Evolutionary conservation across 805 yeast genomes (phyloP).

Genomic region (Isabelozyma gotoi): DNA sequence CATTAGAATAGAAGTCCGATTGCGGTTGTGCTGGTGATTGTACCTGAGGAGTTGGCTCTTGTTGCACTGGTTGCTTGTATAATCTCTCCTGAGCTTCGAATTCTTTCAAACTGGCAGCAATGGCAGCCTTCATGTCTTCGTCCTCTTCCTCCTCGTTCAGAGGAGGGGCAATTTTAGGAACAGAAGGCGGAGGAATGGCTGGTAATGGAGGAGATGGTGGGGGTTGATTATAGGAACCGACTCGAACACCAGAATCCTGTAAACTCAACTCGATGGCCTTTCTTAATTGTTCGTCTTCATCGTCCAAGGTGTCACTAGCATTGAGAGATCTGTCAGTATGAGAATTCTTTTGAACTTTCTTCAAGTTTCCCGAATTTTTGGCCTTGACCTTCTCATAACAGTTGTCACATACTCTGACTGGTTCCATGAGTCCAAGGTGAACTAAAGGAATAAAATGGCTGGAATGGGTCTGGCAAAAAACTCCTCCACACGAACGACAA

Average conservation of each 20-base stretch:
- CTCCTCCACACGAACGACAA: slow-evolving; percentile 97
- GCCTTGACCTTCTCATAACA: slow-evolving; percentile 64
- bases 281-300: slow-evolving; percentile 74
- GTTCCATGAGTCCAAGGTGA: slow-evolving; percentile 79
- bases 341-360: slow-evolving; percentile 5
- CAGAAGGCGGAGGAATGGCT: slow-evolving; percentile 8
- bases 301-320: slow-evolving; percentile 28
- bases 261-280: slow-evolving; percentile 79
- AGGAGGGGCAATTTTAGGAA: slow-evolving; percentile 2
- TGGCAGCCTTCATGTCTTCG: slow-evolving; percentile 89
- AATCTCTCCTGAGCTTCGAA: slow-evolving; percentile 36
- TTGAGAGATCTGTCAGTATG: not conserved
- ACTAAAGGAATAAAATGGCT: slow-evolving; percentile 69
- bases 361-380: slow-evolving; percentile 20
- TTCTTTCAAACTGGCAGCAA: slow-evolving; percentile 85
- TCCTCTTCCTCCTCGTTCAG: slow-evolving; percentile 50
- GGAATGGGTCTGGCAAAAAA: slow-evolving; percentile 85
- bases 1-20: slow-evolving; percentile 27
- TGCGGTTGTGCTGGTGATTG: not conserved
- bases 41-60: slow-evolving; percentile 10
- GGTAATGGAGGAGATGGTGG: slow-evolving; percentile 9
- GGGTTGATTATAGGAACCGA: slow-evolving; percentile 3
- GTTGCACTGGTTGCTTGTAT: slow-evolving; percentile 7
- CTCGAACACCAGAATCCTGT: slow-evolving; percentile 43
- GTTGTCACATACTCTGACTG: slow-evolving; percentile 92